Percentiles rank a stretch among this genome's conserved stretches.
phyloP scores from a whole-genome alignment of 2,329 filamentous ascomycete species.

The Teratosphaeria nubilosa region DNA sequence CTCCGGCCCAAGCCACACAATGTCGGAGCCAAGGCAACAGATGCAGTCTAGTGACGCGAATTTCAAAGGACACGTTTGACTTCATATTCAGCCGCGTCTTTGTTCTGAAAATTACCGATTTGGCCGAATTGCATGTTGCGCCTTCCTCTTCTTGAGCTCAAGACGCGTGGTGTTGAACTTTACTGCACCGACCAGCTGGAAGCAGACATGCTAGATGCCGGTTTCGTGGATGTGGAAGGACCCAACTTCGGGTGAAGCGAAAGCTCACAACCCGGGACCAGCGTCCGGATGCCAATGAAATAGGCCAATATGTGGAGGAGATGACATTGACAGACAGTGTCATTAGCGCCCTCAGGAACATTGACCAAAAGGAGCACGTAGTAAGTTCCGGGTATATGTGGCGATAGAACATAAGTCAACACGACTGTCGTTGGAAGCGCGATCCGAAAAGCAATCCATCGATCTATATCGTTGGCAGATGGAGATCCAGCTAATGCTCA shows the following conservation, averaged over 20 bases:
- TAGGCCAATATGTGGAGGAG: neutral
- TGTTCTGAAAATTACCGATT: neutral
- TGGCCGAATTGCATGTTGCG: neutral
- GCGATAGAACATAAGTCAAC: too few species aligned
- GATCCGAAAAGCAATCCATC: too few species aligned
- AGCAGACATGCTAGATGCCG: neutral
- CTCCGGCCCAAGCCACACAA: neutral
- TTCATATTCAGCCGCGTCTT: neutral
- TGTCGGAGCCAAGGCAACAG: neutral
- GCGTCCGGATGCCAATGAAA: neutral
- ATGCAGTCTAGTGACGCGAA: neutral
- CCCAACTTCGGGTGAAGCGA: neutral
- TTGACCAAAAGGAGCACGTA: neutral
- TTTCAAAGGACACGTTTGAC: neutral
- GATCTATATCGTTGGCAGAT: too few species aligned
- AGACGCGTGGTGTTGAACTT: neutral
- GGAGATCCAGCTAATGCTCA: too few species aligned
- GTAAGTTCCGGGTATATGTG: too few species aligned
- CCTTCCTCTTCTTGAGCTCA: neutral
- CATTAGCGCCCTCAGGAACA: neutral
- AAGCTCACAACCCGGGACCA: neutral
- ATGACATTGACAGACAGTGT: neutral
- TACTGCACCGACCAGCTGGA: neutral
- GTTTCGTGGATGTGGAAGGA: neutral
- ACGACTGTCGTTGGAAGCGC: too few species aligned